Base-by-base conservation (phyloP, 805 yeast species). In the Wickerhamomyces bisporus region DNA sequence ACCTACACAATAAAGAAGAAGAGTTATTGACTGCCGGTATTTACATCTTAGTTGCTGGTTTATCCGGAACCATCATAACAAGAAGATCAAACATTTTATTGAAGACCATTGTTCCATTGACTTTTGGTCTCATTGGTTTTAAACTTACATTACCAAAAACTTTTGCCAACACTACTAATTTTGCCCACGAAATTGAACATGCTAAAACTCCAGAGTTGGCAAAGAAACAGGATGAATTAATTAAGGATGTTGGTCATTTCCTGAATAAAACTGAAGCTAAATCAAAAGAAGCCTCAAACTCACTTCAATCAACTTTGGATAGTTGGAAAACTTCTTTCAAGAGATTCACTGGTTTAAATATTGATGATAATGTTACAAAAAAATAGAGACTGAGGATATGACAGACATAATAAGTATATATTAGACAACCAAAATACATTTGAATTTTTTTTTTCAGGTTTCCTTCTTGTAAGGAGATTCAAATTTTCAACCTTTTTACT, bases 71-170 rank as follows among this genome's bases (percentile, higher is more conserved):
- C 32, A 79, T 86, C 36, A 50, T 79, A 35, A 76, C 93, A 2
- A 82, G 94, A 52, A 77, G 80, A 50, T 70, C 83, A 41, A 77
- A 77, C 40, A 47, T 79, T 17, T 36, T 79, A 3, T 53, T 82
- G 11, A 76, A 79, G 50, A 65, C 70, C 3, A 44, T 72, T 1
- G 62, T 73, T 13, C 95, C 95, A 2, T 39, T 79, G 3, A 61
- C 66, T 0, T 69, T 81, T 37, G 93, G 89, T 12, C 44, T 73
- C 21, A 71, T 65, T 6, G 77, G 91, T 1, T 85, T 87, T 63
- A 74, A 67, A 42, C 70, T 74, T 57, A 79, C 84, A 49, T 69
- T 86, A 50, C 96, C 96, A 14, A 61, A 70, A 35, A 87, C 96
- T 0, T 85, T 75, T 50, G 51, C 53, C 30, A 85, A 82, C 57